Base-by-base conservation (phyloP, 352 stramenopile genomes). In the Phytophthora pseudosyringae region DNA sequence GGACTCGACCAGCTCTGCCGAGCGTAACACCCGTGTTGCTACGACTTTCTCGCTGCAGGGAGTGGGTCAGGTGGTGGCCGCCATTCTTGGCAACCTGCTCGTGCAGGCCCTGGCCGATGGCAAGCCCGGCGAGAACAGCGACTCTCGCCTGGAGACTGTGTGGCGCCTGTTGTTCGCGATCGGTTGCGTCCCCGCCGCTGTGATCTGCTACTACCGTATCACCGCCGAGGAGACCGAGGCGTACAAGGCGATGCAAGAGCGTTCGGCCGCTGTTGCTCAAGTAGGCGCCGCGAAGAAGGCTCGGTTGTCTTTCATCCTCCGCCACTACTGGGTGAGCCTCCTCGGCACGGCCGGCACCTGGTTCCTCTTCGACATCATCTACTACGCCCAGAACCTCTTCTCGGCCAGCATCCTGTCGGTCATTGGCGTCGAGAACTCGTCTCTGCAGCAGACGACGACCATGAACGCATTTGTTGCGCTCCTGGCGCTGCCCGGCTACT, bases 331-430 rank as follows among this genome's bases (percentile, higher is more conserved):
- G 13, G 52, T 64, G 15, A 64, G 70, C 11, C 63, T 96, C 5
- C 32, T 94, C 5, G 88, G 86, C 1, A 91, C 80, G 36, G 86
- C 88, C 0, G 84, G 81, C 55, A 82, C 81, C 47, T 96, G 88
- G 86, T 94, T 96, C 64, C 78, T 95, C 10, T 93, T 94, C 59
- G 88, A 95, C 59, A 88, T 96, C 51, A 80, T 92, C 2, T 94
- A 89, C 51, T 92, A 90, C 61, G 80, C 84, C 3, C 81, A 91
- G 60, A 90, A 89, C 47, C 64, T 95, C 12, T 95, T 94, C 62
- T 90, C 82, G 10, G 82, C 82, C 12, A 88, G 73, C 32, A 90
- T 93, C 32, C 38, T 91, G 32, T 74, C 69, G 1, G 79, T 91
- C 13, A 67, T 91, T 9, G 82, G 82, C 15, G 69, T 88, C n/a